Percentiles rank a stretch among this genome's conserved stretches.
phyloP scores from a whole-genome alignment of 2,329 filamentous ascomycete genomes.

The Botrytis cinerea region DNA sequence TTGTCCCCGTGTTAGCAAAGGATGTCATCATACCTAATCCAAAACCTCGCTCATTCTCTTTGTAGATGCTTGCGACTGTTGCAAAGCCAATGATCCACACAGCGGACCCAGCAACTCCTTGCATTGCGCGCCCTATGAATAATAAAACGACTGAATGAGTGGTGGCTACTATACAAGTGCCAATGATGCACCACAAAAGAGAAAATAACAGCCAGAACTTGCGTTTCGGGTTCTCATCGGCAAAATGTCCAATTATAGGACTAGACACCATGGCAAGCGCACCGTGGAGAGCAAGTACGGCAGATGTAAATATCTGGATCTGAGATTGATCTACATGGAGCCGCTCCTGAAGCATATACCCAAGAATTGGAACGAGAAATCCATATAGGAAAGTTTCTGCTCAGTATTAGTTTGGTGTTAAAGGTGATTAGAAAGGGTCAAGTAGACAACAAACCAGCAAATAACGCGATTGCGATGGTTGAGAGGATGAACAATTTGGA shows the following conservation, averaged over 20 bases:
- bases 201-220: neutral
- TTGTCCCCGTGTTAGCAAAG: conserved; percentile 4
- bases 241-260: conserved; percentile 4
- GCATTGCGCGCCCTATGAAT: neutral
- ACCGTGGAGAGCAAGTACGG: conserved; percentile 10
- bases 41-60: neutral
- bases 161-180: neutral
- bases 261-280: neutral
- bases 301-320: neutral
- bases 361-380: conserved; percentile 1
- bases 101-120: conserved; percentile 1
- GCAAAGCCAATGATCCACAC: conserved; percentile 14
- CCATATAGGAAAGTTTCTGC: conserved; percentile 14
- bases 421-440: neutral
- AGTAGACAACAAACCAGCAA: conserved; percentile 1
- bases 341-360: conserved; percentile 3
- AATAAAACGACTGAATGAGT: neutral
- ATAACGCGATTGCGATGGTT: conserved; percentile 6
- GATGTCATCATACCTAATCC: conserved; percentile 2
- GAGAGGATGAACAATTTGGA: neutral
- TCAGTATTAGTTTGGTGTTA: neutral
- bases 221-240: neutral
- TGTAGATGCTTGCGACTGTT: neutral
- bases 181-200: neutral
- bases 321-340: neutral